Evolutionary conservation across 2,329 filamentous ascomycete species (phyloP).

Genomic region (Pestalotiopsis sp.): DNA sequence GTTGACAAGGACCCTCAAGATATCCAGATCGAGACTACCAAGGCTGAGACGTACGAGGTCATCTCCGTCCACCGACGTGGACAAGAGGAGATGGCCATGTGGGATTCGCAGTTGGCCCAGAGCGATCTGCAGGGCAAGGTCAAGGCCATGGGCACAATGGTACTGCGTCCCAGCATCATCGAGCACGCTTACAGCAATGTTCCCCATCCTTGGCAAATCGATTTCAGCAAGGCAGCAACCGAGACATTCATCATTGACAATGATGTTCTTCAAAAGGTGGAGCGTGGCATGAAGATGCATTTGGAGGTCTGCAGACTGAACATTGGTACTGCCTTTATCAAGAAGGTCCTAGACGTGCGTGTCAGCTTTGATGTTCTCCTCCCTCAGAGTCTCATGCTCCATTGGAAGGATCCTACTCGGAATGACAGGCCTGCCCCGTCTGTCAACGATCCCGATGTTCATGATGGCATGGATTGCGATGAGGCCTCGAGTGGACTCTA

Average conservation of each 20-base stretch:
- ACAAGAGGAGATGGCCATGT: constrained; percentile 36
- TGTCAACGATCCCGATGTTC: constrained; percentile 19
- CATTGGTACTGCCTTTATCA: constrained; percentile 65
- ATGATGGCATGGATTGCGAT: neutral
- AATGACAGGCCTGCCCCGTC: constrained; percentile 48
- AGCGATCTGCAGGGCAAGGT: constrained; percentile 25
- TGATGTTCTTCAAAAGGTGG: constrained; percentile 49
- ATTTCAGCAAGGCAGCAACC: constrained; percentile 19
- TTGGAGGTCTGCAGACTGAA: constrained; percentile 56
- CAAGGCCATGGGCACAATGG: constrained; percentile 44
- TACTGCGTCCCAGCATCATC: constrained; percentile 44
- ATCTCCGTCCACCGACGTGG: constrained; percentile 47
- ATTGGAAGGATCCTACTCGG: constrained; percentile 59
- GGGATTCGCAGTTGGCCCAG: neutral
- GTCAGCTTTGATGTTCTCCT: constrained; percentile 66
- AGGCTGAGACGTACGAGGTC: constrained; percentile 63
- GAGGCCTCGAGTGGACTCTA: neutral
- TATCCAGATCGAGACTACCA: constrained; percentile 43
- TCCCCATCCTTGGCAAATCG: constrained; percentile 29
- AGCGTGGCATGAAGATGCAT: constrained; percentile 64
- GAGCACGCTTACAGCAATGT: constrained; percentile 49
- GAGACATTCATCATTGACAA: constrained; percentile 69
- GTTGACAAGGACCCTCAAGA: constrained; percentile 24
- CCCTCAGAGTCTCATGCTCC: constrained; percentile 67
- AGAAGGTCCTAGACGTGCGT: constrained; percentile 52